Conservation (phyloP, 179 eudicot species). For the Nepenthes alata region DNA sequence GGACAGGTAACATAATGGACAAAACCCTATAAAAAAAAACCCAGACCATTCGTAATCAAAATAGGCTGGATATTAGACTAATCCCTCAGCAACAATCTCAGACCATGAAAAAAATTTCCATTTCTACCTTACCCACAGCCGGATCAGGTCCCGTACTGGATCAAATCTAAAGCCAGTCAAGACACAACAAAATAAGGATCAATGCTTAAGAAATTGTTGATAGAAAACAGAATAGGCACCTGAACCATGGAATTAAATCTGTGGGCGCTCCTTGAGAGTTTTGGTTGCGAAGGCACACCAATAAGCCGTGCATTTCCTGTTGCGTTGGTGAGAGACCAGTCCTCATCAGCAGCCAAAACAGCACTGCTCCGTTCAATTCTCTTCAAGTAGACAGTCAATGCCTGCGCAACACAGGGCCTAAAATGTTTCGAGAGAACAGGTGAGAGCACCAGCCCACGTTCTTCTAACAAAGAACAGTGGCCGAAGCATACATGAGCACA, state of each 20-base stretch:
- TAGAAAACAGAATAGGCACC: conserved; percentile 19
- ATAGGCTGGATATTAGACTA: too few relatives aligned
- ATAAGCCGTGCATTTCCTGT: conserved; percentile 23
- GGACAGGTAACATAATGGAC: too few relatives aligned
- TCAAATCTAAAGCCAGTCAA: too few relatives aligned
- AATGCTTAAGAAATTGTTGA: too few relatives aligned
- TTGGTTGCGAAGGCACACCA: conserved; percentile 31
- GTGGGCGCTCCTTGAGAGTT: conserved; percentile 67
- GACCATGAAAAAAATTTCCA: too few relatives aligned
- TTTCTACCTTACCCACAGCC: too few relatives aligned
- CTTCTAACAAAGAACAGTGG: conserved; percentile 57
- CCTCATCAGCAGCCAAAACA: conserved; percentile 71
- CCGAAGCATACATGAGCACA: conserved; percentile 65
- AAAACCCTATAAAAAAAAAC: too few relatives aligned
- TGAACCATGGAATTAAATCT: conserved; percentile 68
- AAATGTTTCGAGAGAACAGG: conserved; percentile 51
- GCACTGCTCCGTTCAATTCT: conserved; percentile 60
- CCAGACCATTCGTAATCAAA: too few relatives aligned
- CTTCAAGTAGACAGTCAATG: conserved; percentile 39
- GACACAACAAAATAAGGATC: too few relatives aligned
- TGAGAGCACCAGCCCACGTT: conserved; percentile 59
- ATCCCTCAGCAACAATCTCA: too few relatives aligned
- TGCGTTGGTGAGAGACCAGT: conserved; percentile 54
- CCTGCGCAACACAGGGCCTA: conserved; percentile 63
- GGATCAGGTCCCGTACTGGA: too few relatives aligned